These are phyloP conservation scores for Erythrophleum fordii DNA, from an alignment of 306 rosid genomes.

Conservation along the genomic window DNA sequence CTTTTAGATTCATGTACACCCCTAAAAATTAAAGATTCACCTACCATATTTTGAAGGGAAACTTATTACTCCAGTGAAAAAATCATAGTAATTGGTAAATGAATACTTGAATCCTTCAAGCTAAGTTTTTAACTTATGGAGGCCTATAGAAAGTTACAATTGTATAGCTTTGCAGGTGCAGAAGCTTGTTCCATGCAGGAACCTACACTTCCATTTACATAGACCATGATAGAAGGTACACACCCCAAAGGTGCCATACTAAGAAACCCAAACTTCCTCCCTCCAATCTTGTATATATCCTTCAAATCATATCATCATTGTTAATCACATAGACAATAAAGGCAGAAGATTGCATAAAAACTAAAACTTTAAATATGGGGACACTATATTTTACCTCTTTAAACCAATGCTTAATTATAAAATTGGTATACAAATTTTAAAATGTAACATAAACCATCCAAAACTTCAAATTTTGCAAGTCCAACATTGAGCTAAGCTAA, in stretches of 20 bases:
- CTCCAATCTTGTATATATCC: constrained; percentile 38
- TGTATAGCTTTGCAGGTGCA: constrained; percentile 29
- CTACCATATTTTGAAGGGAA: constrained; percentile 51
- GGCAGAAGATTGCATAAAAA: background rate
- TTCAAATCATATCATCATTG: background rate
- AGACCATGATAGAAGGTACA: constrained; percentile 4
- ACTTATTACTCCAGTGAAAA: background rate
- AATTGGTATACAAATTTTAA: no score
- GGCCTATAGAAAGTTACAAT: constrained; percentile 30
- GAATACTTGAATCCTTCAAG: constrained; percentile 50
- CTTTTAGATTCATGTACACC: no score
- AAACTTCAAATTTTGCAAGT: no score
- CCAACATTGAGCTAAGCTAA: no score
- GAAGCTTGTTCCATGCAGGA: constrained; percentile 13
- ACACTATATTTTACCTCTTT: no score
- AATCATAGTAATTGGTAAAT: background rate
- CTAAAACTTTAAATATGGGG: background rate
- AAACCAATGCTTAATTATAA: no score
- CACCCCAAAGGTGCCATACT: constrained; percentile 37
- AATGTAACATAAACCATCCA: no score
- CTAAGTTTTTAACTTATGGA: constrained; percentile 17
- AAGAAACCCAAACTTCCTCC: constrained; percentile 43
- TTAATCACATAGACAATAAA: background rate
- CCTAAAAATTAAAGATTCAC: background rate
- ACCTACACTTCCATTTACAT: constrained; percentile 12